Percentiles rank a stretch among this genome's conserved stretches.
Evolutionary conservation across 768 basidiomycete species (phyloP).

Genomic region (Lentinula guzmanii): DNA sequence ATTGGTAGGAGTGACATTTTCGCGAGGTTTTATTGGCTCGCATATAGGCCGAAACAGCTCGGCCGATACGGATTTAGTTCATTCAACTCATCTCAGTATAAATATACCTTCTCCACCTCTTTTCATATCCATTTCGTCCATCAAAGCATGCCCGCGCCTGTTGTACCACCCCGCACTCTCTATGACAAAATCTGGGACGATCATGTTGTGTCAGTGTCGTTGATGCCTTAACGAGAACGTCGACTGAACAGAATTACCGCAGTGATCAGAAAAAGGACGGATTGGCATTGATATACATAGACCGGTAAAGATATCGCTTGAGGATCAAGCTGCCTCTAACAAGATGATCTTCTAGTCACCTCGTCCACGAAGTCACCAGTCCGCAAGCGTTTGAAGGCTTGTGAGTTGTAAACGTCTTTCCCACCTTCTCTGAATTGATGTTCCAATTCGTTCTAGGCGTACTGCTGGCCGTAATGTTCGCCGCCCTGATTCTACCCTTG

Average conservation of each 20-base stretch:
- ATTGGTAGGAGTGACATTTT: background rate
- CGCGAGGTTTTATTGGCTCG: slow-evolving; percentile 6
- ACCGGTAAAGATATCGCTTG: slow-evolving; percentile 41
- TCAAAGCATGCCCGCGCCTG: slow-evolving; percentile 32
- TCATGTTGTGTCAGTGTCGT: slow-evolving; percentile 72
- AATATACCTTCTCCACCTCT: background rate
- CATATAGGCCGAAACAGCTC: slow-evolving; percentile 7
- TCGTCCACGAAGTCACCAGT: slow-evolving; percentile 90
- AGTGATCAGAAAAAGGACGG: slow-evolving; percentile 74
- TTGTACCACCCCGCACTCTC: slow-evolving; percentile 69
- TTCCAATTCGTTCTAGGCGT: slow-evolving; percentile 34
- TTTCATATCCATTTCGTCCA: background rate
- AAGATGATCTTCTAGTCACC: slow-evolving; percentile 30
- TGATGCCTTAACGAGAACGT: slow-evolving; percentile 6
- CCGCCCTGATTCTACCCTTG: slow-evolving; percentile 83
- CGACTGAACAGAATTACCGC: slow-evolving; percentile 8
- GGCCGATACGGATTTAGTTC: slow-evolving; percentile 7
- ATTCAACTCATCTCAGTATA: background rate
- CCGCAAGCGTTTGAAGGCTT: slow-evolving; percentile 90
- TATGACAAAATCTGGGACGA: slow-evolving; percentile 99
- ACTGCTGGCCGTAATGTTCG: slow-evolving; percentile 74
- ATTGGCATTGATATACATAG: slow-evolving; percentile 77
- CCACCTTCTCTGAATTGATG: slow-evolving; percentile 5
- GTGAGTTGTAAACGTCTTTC: slow-evolving; percentile 29
- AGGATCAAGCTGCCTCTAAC: background rate